These are phyloP conservation scores for Rhizopogon vinicolor DNA, from an alignment of 768 basidiomycete species.

Conservation along the genomic window DNA sequence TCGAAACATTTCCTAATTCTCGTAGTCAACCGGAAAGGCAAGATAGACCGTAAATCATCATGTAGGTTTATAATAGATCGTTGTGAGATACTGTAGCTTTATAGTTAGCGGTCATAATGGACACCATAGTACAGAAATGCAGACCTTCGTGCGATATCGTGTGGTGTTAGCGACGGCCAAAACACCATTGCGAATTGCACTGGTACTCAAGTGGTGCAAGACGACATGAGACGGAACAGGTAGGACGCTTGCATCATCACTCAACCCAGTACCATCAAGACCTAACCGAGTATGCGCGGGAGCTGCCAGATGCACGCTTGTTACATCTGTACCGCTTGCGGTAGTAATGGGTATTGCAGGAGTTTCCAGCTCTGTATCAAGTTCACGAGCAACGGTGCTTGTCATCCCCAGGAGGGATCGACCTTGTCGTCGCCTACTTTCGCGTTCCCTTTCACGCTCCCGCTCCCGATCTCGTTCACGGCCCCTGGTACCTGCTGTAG, in stretches of 20 bases:
- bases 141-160: slow-evolving; percentile 86
- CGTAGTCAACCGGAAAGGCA: background rate
- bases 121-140: slow-evolving; percentile 3
- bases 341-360: slow-evolving; percentile 31
- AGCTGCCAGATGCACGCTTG: slow-evolving; percentile 20
- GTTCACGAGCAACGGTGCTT: slow-evolving; percentile 25
- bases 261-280: slow-evolving; percentile 39
- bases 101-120: slow-evolving; percentile 11
- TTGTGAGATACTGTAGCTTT: slow-evolving; percentile 68
- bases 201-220: slow-evolving; percentile 91
- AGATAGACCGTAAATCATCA: background rate
- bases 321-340: slow-evolving; percentile 34
- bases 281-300: slow-evolving; percentile 26
- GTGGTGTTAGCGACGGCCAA: slow-evolving; percentile 90
- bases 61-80: slow-evolving; percentile 77
- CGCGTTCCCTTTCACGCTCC: slow-evolving; percentile 28
- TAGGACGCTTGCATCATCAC: slow-evolving; percentile 87
- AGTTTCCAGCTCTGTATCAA: slow-evolving; percentile 18
- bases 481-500: slow-evolving; percentile 27
- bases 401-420: slow-evolving; percentile 32
- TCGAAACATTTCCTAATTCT: background rate
- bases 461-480: slow-evolving; percentile 28
- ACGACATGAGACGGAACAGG: slow-evolving; percentile 94
- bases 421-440: slow-evolving; percentile 26
- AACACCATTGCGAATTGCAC: slow-evolving; percentile 91